Evolutionary conservation across 352 stramenopile genomes (phyloP), one percentile per base, ranked within the genome.

Genomic region (Paralagenidium karlingii): DNA sequence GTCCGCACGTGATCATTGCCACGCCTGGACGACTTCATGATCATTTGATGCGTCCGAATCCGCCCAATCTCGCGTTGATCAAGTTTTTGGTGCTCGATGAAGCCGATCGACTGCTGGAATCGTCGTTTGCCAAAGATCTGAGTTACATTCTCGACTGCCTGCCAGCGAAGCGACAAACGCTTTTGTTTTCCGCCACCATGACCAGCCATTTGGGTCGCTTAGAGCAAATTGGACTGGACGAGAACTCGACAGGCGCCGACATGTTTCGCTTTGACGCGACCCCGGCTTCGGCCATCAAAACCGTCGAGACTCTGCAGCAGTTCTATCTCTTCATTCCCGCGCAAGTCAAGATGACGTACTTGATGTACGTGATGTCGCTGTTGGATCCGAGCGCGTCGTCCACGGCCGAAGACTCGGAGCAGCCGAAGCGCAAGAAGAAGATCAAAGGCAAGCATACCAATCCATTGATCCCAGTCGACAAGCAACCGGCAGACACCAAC

Each of bases 141-240:
- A 57, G 63, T 31, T 83, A 79, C 40, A 91, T 97, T 32, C 64
- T 96, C 1, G 63, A 87, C 38, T 63, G 60, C 8, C 36, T 96
- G 41, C 75, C 81, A 3, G 18, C 55, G 11, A 70, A 76, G 44
- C 94, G 93, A 24, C 88, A 98, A 51, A 98, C 92, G 33, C 60
- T 99, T 42, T 63, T 99, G 8, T 98, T 98, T 65, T 97, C 88
- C 25, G 96, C 96, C 13, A 99, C 96, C 4, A 95, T 98, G 82
- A 98, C 93, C 16, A 69, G 71, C 30, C 93, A 86, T 50, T 67
- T 98, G 21, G 74, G 94, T 47, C 51, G 60, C n/a, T 49, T 92
- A 3, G 76, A 89, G 56, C 54, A 65, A 13, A 75, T 85, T 36
- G 74, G 75, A 33, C 56, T 90, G 28, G n/a, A n/a, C n/a, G n/a